Evolutionary conservation across 192 early-diverging fungal genomes (phyloP).

Genomic region (Powellomyces hirtus): DNA sequence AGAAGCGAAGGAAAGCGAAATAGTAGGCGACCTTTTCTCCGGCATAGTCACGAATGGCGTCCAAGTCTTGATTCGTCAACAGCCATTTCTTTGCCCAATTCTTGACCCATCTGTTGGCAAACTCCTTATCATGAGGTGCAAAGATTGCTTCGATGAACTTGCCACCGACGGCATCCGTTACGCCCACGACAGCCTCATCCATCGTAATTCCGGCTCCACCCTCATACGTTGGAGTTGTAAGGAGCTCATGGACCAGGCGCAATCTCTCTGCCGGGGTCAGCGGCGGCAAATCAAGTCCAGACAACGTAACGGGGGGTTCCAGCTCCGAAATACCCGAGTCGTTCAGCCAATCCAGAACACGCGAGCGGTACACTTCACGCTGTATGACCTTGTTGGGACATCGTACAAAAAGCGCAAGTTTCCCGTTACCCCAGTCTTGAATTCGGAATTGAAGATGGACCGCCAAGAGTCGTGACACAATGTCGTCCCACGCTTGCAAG

Average conservation of each 20-base stretch:
- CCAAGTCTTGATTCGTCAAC: conserved; percentile 69
- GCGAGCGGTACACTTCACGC: conserved; percentile 25
- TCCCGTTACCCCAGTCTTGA: conserved; percentile 43
- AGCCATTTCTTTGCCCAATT: conserved; percentile 80
- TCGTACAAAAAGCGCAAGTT: conserved; percentile 30
- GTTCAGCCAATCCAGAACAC: conserved; percentile 30
- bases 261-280: conserved; percentile 54
- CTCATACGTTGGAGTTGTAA: conserved; percentile 53
- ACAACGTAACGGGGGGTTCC: conserved; percentile 14
- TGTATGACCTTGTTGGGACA: conserved; percentile 24
- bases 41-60: conserved; percentile 74
- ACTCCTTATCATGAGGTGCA: conserved; percentile 75
- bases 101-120: conserved; percentile 55
- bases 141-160: conserved; percentile 64
- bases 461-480: conserved; percentile 51
- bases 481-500: conserved; percentile 46
- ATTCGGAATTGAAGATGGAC: conserved; percentile 68
- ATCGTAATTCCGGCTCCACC: conserved; percentile 59
- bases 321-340: conserved; percentile 22
- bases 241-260: conserved; percentile 60
- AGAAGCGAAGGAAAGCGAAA: conserved; percentile 93
- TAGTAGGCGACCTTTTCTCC: conserved; percentile 92
- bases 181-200: conserved; percentile 34
- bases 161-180: conserved; percentile 47
- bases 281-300: conserved; percentile 25